These are phyloP conservation scores for Kurtzmaniella natalensis DNA, from an alignment of 1,139 yeast genomes.

Conservation along the genomic window DNA sequence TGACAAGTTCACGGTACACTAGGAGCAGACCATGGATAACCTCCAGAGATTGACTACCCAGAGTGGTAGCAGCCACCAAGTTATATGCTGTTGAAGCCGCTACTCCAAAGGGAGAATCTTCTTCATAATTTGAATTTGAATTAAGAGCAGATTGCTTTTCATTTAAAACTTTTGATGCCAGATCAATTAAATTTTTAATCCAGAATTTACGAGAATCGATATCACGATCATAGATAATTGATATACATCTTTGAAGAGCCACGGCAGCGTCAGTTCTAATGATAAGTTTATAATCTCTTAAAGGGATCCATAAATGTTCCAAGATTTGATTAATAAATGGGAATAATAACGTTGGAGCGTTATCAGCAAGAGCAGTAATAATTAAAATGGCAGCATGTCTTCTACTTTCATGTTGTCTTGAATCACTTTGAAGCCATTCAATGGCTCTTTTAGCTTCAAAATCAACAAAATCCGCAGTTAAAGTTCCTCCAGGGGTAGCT, in stretches of 20 bases:
- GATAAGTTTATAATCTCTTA: conserved; percentile 70
- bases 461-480: conserved; percentile 90
- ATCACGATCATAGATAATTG: conserved; percentile 77
- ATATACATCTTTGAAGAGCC: conserved; percentile 72
- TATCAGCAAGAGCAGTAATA: conserved; percentile 77
- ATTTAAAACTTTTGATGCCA: conserved; percentile 40
- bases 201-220: conserved; percentile 65
- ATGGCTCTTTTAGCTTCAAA: conserved; percentile 85
- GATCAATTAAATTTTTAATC: conserved; percentile 68
- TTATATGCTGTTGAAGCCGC: conserved; percentile 21
- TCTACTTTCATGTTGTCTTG: conserved; percentile 71
- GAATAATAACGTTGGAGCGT: conserved; percentile 81
- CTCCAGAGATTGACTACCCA: conserved; percentile 45
- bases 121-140: conserved; percentile 3
- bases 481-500: conserved; percentile 84
- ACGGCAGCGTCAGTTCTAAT: conserved; percentile 83
- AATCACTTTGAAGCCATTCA: conserved; percentile 83
- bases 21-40: conserved; percentile 81
- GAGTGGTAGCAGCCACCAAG: conserved; percentile 21
- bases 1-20: conserved; percentile 77
- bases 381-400: conserved; percentile 90
- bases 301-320: conserved; percentile 82
- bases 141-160: conserved; percentile 13
- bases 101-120: conserved; percentile 6
- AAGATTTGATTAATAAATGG: conserved; percentile 74